phyloP scores from a whole-genome alignment of 306 rosid species.

The Lathyrus tuberosus region DNA sequence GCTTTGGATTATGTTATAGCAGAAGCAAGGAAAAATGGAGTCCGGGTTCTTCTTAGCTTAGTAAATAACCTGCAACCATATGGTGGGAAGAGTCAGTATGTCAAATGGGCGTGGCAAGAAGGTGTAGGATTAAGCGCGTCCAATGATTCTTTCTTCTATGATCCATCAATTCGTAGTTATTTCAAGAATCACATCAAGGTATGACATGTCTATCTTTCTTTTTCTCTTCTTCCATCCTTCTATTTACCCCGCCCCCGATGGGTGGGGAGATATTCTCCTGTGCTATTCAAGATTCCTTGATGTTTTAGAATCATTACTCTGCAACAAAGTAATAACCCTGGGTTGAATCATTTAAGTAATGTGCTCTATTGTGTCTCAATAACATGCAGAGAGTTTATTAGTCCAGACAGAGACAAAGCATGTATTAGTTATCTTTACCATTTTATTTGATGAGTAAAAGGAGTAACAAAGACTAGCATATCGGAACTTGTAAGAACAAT shows the following conservation, averaged over 20 bases:
- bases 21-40: too few relatives aligned
- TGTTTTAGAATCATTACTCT: background rate
- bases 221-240: background rate
- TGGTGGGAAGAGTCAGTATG: slow-evolving; percentile 97
- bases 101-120: slow-evolving; percentile 98
- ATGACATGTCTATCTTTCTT: slow-evolving; percentile 30
- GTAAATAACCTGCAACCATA: slow-evolving; percentile 90
- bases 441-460: too few relatives aligned
- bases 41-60: slow-evolving; percentile 90
- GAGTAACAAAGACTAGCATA: too few relatives aligned
- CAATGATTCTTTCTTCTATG: slow-evolving; percentile 96
- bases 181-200: slow-evolving; percentile 90
- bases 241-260: background rate
- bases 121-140: slow-evolving; percentile 90
- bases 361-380: too few relatives aligned
- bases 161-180: slow-evolving; percentile 80
- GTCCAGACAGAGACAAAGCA: too few relatives aligned
- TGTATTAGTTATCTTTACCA: too few relatives aligned
- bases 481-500: too few relatives aligned
- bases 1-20: too few relatives aligned
- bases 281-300: background rate
- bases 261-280: background rate
- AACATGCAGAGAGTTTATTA: too few relatives aligned
- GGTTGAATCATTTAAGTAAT: too few relatives aligned
- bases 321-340: too few relatives aligned